phyloP scores from a whole-genome alignment of 164 flowering plant genomes.

The Cinnamomum micranthum region DNA sequence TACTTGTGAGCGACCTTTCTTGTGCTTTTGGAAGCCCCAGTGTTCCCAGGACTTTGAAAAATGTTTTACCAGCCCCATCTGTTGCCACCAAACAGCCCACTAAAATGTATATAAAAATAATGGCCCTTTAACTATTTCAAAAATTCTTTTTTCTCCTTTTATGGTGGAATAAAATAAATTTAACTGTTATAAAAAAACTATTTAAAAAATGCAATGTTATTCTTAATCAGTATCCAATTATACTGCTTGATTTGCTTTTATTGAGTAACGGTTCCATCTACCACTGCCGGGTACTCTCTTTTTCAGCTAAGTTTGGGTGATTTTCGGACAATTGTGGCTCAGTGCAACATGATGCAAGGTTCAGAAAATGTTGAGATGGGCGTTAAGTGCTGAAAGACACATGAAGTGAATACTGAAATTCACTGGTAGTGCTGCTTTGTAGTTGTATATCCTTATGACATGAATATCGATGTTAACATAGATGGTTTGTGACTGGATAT shows the following conservation, averaged over 20 bases:
- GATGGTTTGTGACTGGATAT: too few species aligned
- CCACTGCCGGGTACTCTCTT: neutral
- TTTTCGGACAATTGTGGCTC: slow-evolving; percentile 47
- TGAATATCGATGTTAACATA: too few species aligned
- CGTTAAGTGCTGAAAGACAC: neutral
- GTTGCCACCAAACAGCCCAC: neutral
- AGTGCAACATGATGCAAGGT: slow-evolving; percentile 64
- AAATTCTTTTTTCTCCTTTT: neutral
- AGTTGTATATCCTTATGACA: too few species aligned
- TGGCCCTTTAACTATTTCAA: neutral
- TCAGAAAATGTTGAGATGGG: slow-evolving; percentile 14
- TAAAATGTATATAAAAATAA: too few species aligned
- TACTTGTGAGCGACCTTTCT: neutral
- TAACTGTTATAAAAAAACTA: too few species aligned
- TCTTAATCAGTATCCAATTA: too few species aligned
- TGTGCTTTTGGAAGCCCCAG: neutral
- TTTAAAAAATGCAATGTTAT: too few species aligned
- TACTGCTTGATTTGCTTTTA: neutral
- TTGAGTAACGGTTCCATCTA: neutral
- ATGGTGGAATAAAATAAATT: too few species aligned
- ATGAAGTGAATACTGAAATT: neutral
- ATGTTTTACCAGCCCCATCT: too few species aligned
- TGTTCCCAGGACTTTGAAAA: neutral
- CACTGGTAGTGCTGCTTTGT: neutral
- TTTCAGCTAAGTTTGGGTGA: slow-evolving; percentile 71